Evolutionary conservation across 2,329 filamentous ascomycete species (phyloP), one percentile per base, ranked within the genome.

Genomic region (Falciphora oryzae): DNA sequence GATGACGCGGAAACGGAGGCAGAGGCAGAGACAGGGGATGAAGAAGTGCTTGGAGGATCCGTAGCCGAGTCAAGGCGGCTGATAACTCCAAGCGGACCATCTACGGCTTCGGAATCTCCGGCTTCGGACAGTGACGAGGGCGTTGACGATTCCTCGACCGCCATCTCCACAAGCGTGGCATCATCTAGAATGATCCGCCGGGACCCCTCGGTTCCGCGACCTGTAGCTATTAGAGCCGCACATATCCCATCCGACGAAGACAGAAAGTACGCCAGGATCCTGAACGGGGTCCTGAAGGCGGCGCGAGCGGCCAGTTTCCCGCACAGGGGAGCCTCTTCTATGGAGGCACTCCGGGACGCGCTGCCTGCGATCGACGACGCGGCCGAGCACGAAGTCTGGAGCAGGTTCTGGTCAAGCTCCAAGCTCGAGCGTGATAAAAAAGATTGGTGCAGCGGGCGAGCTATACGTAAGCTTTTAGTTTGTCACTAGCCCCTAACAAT

Each of bases 371-470:
- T 25, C 35, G 44, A 18, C 38, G 7, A 4, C 14, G 53, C 18
- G 25, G n/a, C 18, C 38, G 14, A 18, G 38, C 3, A 18, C 38
- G 4, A 28, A 16, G n/a, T 59, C 28, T 28, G 25, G 57, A 59
- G 57, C 57, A 59, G 57, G 57, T 59, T 59, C 28, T 28, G 57
- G 28, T 59, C 57, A 31, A 59, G 13, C 57, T 32, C 28, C 28
- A 28, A 22, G 13, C 28, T 59, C 28, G 57, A 59, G 57, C 57
- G 57, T 18, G 65, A 69, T 59, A 57, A 32, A n/a, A 29, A 67
- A 67, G 44, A 66, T 71, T 18, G 68, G 67, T 16, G 69, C 69
- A 11, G 69, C 68, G 6, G 68, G 69, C 35, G 68, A 71, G 64
- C 65, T 69, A 25, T 70, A 64, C n/a, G 69, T 70, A 59, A 25